Conservation (phyloP, 352 stramenopile species). For the Globisporangium cylindrosporum region DNA sequence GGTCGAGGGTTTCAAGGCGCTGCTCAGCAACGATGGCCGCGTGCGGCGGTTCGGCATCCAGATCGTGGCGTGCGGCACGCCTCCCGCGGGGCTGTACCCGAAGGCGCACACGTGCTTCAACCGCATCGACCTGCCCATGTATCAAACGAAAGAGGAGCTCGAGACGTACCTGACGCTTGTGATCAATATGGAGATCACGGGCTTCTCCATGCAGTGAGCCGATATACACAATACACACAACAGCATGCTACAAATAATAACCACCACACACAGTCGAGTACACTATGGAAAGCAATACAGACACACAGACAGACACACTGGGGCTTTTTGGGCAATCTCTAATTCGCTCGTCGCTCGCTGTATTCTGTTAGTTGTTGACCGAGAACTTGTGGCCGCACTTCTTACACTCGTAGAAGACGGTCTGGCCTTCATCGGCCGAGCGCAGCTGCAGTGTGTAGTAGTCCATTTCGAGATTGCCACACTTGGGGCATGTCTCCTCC, state of each 20-base stretch:
- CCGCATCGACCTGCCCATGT: slow-evolving; percentile 81
- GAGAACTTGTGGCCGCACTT: slow-evolving; percentile 93
- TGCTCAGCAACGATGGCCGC: slow-evolving; percentile 74
- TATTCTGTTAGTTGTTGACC: slow-evolving; percentile 78
- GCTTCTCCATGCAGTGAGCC: slow-evolving; percentile 95
- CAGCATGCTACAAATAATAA: background rate
- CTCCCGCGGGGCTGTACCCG: slow-evolving; percentile 69
- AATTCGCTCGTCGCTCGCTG: background rate
- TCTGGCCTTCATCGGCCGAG: slow-evolving; percentile 99
- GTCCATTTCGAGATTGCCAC: slow-evolving; percentile 94
- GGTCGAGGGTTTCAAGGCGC: slow-evolving; percentile 93
- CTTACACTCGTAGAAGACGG: slow-evolving; percentile 99
- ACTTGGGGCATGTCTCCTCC: slow-evolving; percentile 98
- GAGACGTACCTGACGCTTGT: slow-evolving; percentile 95
- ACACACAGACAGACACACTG: background rate
- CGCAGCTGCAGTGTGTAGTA: slow-evolving; percentile 99
- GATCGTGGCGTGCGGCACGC: slow-evolving; percentile 80
- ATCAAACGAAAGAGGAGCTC: slow-evolving; percentile 76
- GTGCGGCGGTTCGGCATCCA: slow-evolving; percentile 97
- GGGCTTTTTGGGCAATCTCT: background rate
- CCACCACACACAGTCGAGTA: background rate
- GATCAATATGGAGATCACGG: slow-evolving; percentile 97
- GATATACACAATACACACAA: slow-evolving; percentile 18
- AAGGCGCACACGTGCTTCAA: slow-evolving; percentile 90
- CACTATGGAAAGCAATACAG: background rate